These are phyloP conservation scores for Parietichytrium sp. DNA, from an alignment of 108 stramenopile species.

Conservation along the genomic window DNA sequence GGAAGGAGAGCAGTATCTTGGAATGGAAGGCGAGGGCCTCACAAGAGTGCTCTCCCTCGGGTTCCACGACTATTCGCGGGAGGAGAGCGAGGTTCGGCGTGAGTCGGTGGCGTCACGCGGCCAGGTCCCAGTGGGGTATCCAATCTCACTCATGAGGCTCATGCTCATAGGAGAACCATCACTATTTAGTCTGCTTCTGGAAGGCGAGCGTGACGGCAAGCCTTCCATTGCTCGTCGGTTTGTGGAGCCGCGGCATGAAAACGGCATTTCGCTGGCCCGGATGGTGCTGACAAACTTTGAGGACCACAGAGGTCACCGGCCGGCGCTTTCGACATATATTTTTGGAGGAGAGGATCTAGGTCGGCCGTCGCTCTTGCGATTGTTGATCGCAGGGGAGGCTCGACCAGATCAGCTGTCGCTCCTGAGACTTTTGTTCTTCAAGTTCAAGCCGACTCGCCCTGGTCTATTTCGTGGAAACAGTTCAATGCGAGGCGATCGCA, in stretches of 20 bases:
- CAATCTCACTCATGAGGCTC: background rate
- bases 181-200: background rate
- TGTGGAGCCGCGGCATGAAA: background rate
- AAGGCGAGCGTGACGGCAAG: slow-evolving; percentile 7
- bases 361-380: background rate
- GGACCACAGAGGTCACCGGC: background rate
- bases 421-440: background rate
- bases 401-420: background rate
- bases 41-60: no score
- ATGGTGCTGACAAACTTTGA: slow-evolving; percentile 32
- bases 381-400: background rate
- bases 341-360: background rate
- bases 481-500: background rate
- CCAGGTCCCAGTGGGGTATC: background rate
- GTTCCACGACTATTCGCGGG: no score
- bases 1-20: background rate
- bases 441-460: background rate
- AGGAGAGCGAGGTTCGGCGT: no score
- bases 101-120: no score
- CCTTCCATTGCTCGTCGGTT: background rate
- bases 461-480: background rate
- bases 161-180: background rate
- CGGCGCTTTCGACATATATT: slow-evolving; percentile 14
- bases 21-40: no score
- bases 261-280: background rate